Evolutionary conservation across 2,329 filamentous ascomycete species (phyloP), one percentile per base, ranked within the genome.

Genomic region (Fusarium concolor): DNA sequence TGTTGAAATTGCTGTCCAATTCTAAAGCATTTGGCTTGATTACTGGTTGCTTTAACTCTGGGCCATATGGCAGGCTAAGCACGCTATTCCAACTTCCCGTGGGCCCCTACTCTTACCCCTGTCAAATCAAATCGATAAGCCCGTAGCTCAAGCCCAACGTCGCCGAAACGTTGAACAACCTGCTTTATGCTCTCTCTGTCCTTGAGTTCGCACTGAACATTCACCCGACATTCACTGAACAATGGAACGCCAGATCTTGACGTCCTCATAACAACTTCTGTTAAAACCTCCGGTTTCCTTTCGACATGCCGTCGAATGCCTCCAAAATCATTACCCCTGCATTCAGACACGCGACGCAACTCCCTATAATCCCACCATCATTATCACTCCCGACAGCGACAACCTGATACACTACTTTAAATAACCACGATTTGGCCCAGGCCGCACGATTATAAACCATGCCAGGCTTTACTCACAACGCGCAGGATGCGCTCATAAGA

Each of bases 401-500:
- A 47, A 35, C 45, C 33, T 57, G 56, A 70, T 65, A 39, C 37
- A 56, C 51, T 15, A 35, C 37, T 38, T 52, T 43, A 29, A 26
- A 39, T n/a, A 35, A 55, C 42, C 31, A 39, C 39, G 12, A 56
- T 49, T 67, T 63, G 60, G 35, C 54, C 52, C 42, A 50, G 49
- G 61, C 57, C 49, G 31, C 57, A 56, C 20, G 26, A 28, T 47
- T 43, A 22, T 22, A 46, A 10, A 68, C 56, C 46, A 82, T 82
- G 80, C 78, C 80, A 22, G 43, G 62, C 22, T 81, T 81, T 66
- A 81, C 75, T 65, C 73, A 76, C 51, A 76, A 78, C 69, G 82
- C 83, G 76, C 85, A 86, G 79, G 78, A 77, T 67, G 86, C 87
- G 77, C 83, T 89, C 39, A 75, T 89, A 50, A 84, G 84, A 78